Conservation (phyloP, 2,329 filamentous ascomycete genomes). For the Alternaria longipes region DNA sequence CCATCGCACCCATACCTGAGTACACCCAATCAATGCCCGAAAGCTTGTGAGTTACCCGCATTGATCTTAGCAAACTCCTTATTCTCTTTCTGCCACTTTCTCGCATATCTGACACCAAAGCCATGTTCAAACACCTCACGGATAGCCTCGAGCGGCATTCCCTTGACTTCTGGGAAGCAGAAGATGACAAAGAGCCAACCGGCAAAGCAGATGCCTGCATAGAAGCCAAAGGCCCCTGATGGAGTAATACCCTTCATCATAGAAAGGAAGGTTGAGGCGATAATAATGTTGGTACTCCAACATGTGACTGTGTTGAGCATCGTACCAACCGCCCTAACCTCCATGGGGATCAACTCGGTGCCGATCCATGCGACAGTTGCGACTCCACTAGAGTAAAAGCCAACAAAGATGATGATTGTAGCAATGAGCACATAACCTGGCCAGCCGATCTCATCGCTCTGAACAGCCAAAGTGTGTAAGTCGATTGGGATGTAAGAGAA, state of each 20-base stretch:
- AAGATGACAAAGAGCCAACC: slow-evolving; percentile 49
- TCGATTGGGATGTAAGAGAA: slow-evolving; percentile 71
- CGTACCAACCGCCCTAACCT: slow-evolving; percentile 51
- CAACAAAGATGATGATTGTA: slow-evolving; percentile 51
- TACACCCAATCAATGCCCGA: slow-evolving; percentile 25
- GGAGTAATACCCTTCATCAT: slow-evolving; percentile 54
- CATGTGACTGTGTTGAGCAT: slow-evolving; percentile 47
- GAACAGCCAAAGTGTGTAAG: slow-evolving; percentile 44
- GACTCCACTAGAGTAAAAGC: slow-evolving; percentile 37
- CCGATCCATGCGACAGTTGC: slow-evolving; percentile 23
- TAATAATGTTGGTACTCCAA: slow-evolving; percentile 49
- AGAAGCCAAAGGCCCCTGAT: slow-evolving; percentile 52
- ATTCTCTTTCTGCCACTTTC: slow-evolving; percentile 50
- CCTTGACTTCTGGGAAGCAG: slow-evolving; percentile 51
- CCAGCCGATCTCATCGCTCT: slow-evolving; percentile 41
- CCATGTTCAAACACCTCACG: slow-evolving; percentile 48
- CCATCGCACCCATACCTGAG: background rate
- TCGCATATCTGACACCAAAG: slow-evolving; percentile 48
- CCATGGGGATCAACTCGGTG: slow-evolving; percentile 50
- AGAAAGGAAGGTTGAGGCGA: slow-evolving; percentile 51
- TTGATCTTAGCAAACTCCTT: slow-evolving; percentile 45
- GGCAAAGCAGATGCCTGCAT: slow-evolving; percentile 48
- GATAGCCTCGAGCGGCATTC: slow-evolving; percentile 50
- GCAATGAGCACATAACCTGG: slow-evolving; percentile 49
- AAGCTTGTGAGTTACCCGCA: slow-evolving; percentile 28